Conservation (phyloP, 2,329 filamentous ascomycete genomes). For the Thyridium curvatum region DNA sequence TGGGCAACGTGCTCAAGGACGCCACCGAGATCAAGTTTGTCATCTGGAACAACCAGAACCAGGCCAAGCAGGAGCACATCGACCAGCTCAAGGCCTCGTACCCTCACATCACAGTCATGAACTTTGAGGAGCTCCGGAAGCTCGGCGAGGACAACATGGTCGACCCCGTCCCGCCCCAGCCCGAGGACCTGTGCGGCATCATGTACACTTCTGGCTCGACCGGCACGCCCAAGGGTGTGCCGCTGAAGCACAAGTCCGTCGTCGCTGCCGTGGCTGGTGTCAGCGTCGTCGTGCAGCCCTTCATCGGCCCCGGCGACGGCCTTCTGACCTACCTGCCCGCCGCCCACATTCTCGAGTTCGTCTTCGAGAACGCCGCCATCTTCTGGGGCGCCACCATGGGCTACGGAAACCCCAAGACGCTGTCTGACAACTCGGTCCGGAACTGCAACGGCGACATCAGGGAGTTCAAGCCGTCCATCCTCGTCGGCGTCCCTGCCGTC, state of each 20-base stretch:
- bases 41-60: conserved; percentile 49
- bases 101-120: conserved; percentile 39
- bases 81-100: conserved; percentile 44
- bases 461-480: conserved; percentile 75
- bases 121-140: conserved; percentile 43
- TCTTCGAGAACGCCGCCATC: conserved; percentile 78
- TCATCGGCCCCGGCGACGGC: conserved; percentile 70
- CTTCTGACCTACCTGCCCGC: conserved; percentile 80
- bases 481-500: conserved; percentile 82
- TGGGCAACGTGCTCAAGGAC: conserved; percentile 46
- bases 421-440: conserved; percentile 74
- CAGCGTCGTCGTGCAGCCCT: conserved; percentile 67
- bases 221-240: conserved; percentile 75
- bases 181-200: conserved; percentile 72
- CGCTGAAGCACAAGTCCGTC: conserved; percentile 68
- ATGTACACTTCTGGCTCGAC: conserved; percentile 75
- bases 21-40: conserved; percentile 43
- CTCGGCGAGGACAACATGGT: conserved; percentile 56
- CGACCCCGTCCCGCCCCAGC: conserved; percentile 60
- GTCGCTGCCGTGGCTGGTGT: conserved; percentile 74
- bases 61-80: conserved; percentile 42
- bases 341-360: conserved; percentile 84
- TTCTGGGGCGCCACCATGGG: conserved; percentile 87
- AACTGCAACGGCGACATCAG: conserved; percentile 86
- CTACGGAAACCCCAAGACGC: conserved; percentile 79